Conservation (phyloP, 176 grass and related monocot species). For the bread wheat (Triticum aestivum) region IWGSC_CS_RefSeq_v2.1 NC_057797.1:514598394-514598893, state of each 20-base stretch:
- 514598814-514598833: conserved; percentile 52
- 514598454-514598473: too few relatives aligned
- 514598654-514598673: not conserved
- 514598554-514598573: too few relatives aligned
- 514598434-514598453: too few relatives aligned
- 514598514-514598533: too few relatives aligned
- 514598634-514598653: not conserved
- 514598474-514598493: too few relatives aligned
- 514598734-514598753: not conserved
- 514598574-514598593: too few relatives aligned
- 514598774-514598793: conserved; percentile 44
- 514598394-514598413: too few relatives aligned
- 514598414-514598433: too few relatives aligned
- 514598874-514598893: conserved; percentile 61
- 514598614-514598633: too few relatives aligned
- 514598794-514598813: conserved; percentile 54
- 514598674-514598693: not conserved
- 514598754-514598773: conserved; percentile 9
- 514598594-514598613: too few relatives aligned
- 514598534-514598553: too few relatives aligned
- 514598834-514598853: conserved; percentile 44
- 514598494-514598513: too few relatives aligned
- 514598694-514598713: not conserved
- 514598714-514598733: not conserved
- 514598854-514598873: conserved; percentile 53